Evolutionary conservation across 2,329 filamentous ascomycete species (phyloP), one percentile per base, ranked within the genome.

Genomic region (Phyllosticta citrichinensis): DNA sequence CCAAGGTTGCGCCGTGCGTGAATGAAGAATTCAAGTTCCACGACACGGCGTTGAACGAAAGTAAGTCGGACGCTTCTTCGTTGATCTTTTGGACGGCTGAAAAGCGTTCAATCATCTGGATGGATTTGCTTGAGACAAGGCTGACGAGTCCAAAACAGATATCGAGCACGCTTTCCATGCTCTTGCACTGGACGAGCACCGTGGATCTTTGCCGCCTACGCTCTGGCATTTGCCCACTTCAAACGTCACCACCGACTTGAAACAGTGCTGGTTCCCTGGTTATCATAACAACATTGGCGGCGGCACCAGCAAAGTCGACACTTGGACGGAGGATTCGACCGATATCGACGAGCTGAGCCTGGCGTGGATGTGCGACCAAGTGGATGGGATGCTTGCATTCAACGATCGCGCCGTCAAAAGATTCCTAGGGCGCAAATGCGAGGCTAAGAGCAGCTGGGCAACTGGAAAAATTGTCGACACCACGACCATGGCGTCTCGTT

Each of bases 251-350:
- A 69, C 66, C 1, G 62, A 73, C 25, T 68, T 82, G 27, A 73
- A 76, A n/a, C 80, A 83, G 66, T 77, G 79, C 9, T 83, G 81
- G 81, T 83, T 83, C 60, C 80, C 80, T 0, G 81, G 81, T 10
- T 76, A 74, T 27, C 81, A 83, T 65, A 74, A 76, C 10, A 80
- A 82, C 60, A 70, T 81, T 2, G 81, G 81, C 2, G 81, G 80
- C 25, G 77, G 79, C 0, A 77, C 58, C 2, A 68, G 71, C 22
- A 67, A 69, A 5, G 5, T 33, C 33, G 40, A 61, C 6, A 35
- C 33, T 40, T n/a, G 25, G 24, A 27, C 24, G 22, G 56, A 58
- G 24, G 62, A 61, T 17, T 19, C 25, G 17, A 30, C 52, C 27
- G 65, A 68, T 10, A 67, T 73, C 8, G 68, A 73, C 5, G 71